Base-by-base conservation (phyloP, 768 basidiomycete species). In the Goffeauzyma gilvescens region DNA sequence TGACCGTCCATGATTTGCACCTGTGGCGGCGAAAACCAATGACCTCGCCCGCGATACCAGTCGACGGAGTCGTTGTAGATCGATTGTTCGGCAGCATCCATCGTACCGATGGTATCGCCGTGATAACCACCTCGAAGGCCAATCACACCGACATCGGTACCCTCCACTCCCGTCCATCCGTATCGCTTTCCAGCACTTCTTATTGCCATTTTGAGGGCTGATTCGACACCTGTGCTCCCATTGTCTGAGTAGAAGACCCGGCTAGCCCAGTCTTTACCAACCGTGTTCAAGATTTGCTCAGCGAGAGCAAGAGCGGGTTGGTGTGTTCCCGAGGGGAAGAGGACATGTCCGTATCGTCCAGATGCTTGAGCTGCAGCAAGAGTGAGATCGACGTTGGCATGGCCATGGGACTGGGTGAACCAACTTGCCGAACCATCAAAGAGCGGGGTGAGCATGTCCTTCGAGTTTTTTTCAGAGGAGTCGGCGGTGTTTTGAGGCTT, bases 141-240 rank as follows among this genome's bases (percentile, higher is more conserved):
- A 3, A 96, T 58, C 1, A 96, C 72, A 4, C 81, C 83, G 4
- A 87, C 66, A 27, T 69, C 65, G 20, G 67, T 46, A 3, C 63
- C 57, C 28, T 50, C 42, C 30, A 54, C 53, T 23, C 59, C 53
- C 44, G 55, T 45, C 55, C 57, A 62, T 6, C 58, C 60, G 44
- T 63, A 59, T 15, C 65, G 44, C 28, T 55, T 49, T n/a, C 60
- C 59, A 33, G 45, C 55, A 22, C 55, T 75, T 20, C 87, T 71
- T 32, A 95, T 64, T 0, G 85, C 90, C 90, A 96, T 95, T 64
- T 96, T 96, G 45, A 96, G 66, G 9, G 85, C 90, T n/a, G 90
- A 79, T 60, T 95, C 90, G 77, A 90, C 89, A 6, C 78, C 90
- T 0, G 90, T 95, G 17, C 85, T 84, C 12, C 90, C 90, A 51